Base-by-base conservation (phyloP, 495 filamentous ascomycete genomes). In the Chaetomium tenue region DNA sequence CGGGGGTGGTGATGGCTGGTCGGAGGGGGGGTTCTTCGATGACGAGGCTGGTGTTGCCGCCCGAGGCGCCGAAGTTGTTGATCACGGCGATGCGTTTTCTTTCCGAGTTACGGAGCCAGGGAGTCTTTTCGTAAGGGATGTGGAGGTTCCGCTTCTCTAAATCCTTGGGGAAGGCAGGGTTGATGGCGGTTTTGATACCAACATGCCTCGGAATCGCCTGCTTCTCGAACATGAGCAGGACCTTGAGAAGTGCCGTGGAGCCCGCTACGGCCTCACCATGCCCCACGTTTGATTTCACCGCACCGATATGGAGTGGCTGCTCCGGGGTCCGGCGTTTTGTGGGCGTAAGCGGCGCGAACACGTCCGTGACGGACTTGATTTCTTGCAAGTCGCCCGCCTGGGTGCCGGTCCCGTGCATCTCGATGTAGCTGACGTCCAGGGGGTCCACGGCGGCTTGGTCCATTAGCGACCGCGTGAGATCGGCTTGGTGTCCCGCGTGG, bases 211-310 rank as follows among this genome's bases (percentile, higher is more conserved):
- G 91, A 56, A 97, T 96, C 39, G 81, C 82, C 71, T 87, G 89
- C 71, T 93, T 88, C 74, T 88, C 82, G 74, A 96, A 77, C 92
- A 96, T 96, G 74, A 96, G 75, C 53, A 97, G 73, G 3, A 93
- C 86, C 75, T 97, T 97, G 72, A 91, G 81, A 22, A 97, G 79
- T 1, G 89, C 86, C 2, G 89, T 88, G 39, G 93, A 83, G 60
- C 93, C 93, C 47, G 92, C 94, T 0, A 88, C 91, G 46, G 92
- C 89, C 71, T 97, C 93, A 42, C 88, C 91, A 74, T 97, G 93
- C 1, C 93, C 93, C 26, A 97, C 82, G 64, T 96, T 97, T 1
- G 93, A 83, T 70, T 97, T 97, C 39, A 91, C 86, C 0, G 93
- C 87, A n/a, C 93, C 93, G 3, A 97, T 81, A 67, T 90, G 85